These are phyloP conservation scores for Hypoxylon rubiginosum DNA, from an alignment of 2,329 filamentous ascomycete species.

Conservation along the genomic window DNA sequence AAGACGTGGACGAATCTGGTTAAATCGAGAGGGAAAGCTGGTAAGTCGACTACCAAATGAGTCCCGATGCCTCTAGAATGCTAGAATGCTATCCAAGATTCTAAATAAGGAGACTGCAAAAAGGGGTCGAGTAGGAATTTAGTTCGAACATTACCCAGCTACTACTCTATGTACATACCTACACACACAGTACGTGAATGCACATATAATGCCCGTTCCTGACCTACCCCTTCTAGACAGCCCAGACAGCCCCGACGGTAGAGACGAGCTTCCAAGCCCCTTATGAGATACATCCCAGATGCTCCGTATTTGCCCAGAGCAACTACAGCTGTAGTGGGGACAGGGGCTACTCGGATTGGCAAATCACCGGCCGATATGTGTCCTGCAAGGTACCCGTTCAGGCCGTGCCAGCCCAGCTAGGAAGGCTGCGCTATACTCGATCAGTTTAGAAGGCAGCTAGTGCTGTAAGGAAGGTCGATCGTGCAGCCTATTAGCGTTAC, in stretches of 20 bases:
- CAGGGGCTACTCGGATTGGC: slow-evolving; percentile 38
- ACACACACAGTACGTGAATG: neutral
- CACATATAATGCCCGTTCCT: slow-evolving; percentile 3
- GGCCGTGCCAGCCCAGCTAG: slow-evolving; percentile 40
- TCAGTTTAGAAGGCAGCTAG: slow-evolving; percentile 33
- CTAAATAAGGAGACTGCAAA: neutral
- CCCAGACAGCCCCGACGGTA: too few species aligned
- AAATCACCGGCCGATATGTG: slow-evolving; percentile 33
- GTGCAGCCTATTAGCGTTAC: slow-evolving; percentile 39
- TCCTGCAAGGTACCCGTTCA: slow-evolving; percentile 49
- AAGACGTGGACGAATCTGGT: slow-evolving; percentile 27
- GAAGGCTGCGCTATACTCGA: slow-evolving; percentile 37
- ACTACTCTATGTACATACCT: neutral
- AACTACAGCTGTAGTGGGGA: slow-evolving; percentile 32
- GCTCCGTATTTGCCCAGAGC: slow-evolving; percentile 40
- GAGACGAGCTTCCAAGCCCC: too few species aligned
- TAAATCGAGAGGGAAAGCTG: slow-evolving; percentile 31
- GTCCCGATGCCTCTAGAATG: slow-evolving; percentile 11
- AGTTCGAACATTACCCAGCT: slow-evolving; percentile 20
- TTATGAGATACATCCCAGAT: slow-evolving; percentile 2
- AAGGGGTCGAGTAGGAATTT: slow-evolving; percentile 25
- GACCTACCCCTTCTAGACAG: neutral
- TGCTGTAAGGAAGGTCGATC: slow-evolving; percentile 38
- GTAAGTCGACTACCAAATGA: slow-evolving; percentile 19
- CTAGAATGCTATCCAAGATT: slow-evolving; percentile 4